Evolutionary conservation across 2,329 filamentous ascomycete genomes (phyloP), one percentile per base, ranked within the genome.

Genomic region (Pyricularia pennisetigena): DNA sequence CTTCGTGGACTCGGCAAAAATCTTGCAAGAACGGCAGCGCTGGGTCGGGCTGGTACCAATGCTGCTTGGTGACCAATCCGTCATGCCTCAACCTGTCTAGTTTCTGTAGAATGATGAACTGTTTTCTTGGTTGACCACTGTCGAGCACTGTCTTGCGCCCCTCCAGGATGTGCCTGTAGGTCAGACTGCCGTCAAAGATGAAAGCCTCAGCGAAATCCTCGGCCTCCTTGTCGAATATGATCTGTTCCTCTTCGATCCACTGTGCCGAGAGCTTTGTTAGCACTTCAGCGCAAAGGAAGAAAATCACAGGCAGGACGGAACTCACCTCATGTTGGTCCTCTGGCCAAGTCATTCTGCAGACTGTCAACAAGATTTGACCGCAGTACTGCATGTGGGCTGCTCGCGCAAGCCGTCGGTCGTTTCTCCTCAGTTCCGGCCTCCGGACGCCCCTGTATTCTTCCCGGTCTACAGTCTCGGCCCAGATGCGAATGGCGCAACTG

Each of bases 381-480:
- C 65, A 66, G 26, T 54, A 66, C 65, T 30, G 24, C 35, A 66
- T 20, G 23, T 66, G 65, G 12, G 65, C 35, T 16, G 65, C 65
- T 49, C 65, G 24, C 6, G 65, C 65, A 41, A 49, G 35, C 65
- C 24, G 23, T 9, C 59, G 59, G 59, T 62, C 59, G 26, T 28
- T 28, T 6, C 65, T 28, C 14, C 23, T 23, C 20, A 66, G 26
- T 23, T 49, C 35, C 2, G 35, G 35, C 24, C 8, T 12, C 35
- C 14, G 14, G 41, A 29, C 41, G 4, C 20, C 41, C 16, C 54
- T 66, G 26, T 57, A 66, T 26, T 66, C 65, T 14, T 29, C 8
- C 41, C 41, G 4, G 24, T 66, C 65, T 35, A 59, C 65, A 41
- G 65, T 66, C 26, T 49, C 35, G 24, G 41, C 54, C 41, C 35